phyloP scores from a whole-genome alignment of 306 rosid species.

The Gastrolobium villosum region DNA sequence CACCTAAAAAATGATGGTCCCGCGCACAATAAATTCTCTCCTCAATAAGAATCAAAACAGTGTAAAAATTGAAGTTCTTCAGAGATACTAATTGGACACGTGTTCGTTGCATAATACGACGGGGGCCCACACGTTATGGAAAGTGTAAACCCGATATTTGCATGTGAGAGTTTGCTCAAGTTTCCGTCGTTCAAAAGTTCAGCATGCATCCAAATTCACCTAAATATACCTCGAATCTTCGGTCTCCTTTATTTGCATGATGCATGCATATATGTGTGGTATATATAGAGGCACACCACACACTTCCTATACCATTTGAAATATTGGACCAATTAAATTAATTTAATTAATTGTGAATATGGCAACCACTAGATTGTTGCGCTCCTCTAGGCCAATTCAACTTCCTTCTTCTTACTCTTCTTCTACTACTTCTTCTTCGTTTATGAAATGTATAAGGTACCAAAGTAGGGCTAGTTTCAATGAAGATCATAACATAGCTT shows the following conservation, averaged over 20 bases:
- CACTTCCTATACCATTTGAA: neutral
- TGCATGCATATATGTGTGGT: conserved; percentile 17
- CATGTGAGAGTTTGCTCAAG: conserved; percentile 22
- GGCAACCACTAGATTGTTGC: conserved; percentile 52
- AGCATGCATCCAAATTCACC: conserved; percentile 42
- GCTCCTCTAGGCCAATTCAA: conserved; percentile 40
- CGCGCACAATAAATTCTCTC: too few species aligned
- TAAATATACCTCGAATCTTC: conserved; percentile 52
- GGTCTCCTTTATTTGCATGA: neutral
- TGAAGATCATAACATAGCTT: neutral
- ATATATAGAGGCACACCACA: conserved; percentile 22
- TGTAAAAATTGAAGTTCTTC: neutral
- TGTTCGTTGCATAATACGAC: conserved; percentile 32
- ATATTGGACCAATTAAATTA: conserved; percentile 6
- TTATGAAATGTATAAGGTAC: conserved; percentile 21
- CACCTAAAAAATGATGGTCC: too few species aligned
- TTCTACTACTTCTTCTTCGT: neutral
- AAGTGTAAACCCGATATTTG: conserved; percentile 3
- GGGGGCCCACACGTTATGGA: conserved; percentile 45
- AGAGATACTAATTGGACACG: conserved; percentile 5
- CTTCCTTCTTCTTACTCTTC: neutral
- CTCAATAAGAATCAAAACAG: neutral
- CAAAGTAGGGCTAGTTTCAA: conserved; percentile 36
- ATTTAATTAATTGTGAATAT: conserved; percentile 49
- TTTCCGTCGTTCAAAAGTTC: conserved; percentile 41